Evolutionary conservation across 768 basidiomycete species (phyloP).

Genomic region (Rhodotorula graminis): DNA sequence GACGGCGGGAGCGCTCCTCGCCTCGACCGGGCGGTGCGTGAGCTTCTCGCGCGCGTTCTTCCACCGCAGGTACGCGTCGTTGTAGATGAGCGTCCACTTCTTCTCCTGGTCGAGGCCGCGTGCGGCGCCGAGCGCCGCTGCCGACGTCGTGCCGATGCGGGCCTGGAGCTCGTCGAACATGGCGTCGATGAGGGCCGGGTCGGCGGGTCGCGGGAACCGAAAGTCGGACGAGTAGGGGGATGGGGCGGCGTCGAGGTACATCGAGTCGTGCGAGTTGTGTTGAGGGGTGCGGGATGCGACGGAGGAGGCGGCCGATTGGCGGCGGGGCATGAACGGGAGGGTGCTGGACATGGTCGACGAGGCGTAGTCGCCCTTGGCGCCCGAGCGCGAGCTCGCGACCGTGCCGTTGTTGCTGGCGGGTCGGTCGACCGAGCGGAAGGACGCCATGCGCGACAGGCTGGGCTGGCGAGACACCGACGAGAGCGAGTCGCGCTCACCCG

Average conservation of each 20-base stretch:
- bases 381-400: conserved; percentile 9
- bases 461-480: conserved; percentile 5
- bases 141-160: conserved; percentile 62
- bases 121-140: conserved; percentile 49
- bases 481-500: not conserved
- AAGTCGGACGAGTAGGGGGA: conserved; percentile 52
- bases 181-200: conserved; percentile 69
- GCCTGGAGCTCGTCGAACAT: conserved; percentile 73
- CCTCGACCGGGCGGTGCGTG: conserved; percentile 50
- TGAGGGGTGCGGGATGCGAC: conserved; percentile 3
- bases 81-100: conserved; percentile 88
- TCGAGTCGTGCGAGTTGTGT: not conserved
- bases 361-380: conserved; percentile 5
- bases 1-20: conserved; percentile 20
- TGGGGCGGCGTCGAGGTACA: not conserved
- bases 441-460: conserved; percentile 15
- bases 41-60: conserved; percentile 64
- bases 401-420: conserved; percentile 20
- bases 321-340: not conserved
- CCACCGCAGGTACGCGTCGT: conserved; percentile 74
- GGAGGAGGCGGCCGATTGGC: conserved; percentile 13
- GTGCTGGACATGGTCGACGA: not conserved
- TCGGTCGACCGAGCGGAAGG: conserved; percentile 10
- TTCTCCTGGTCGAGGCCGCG: conserved; percentile 66
- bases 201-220: conserved; percentile 68